Base-by-base conservation (phyloP, 106 monocot genomes). In the Triglochin maritima region DNA sequence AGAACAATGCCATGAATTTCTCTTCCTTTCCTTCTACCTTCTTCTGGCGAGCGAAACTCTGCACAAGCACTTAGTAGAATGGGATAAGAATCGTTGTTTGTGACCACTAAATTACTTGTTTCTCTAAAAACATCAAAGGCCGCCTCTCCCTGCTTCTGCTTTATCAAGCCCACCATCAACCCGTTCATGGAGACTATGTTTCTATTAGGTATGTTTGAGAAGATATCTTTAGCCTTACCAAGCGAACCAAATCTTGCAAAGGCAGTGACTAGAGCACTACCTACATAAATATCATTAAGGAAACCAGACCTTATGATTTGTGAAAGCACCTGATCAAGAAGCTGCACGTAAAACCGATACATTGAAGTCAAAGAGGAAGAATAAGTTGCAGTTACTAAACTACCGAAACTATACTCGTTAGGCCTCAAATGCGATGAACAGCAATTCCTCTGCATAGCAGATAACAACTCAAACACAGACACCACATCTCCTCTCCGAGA, bases 191-290 rank as follows among this genome's bases (percentile, higher is more conserved):
- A 77, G 52, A 89, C 79, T 10, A 80, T 66, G 76, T 89, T 94
- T 51, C 63, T 86, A 47, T 64, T 51, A 58, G 66, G 59, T 84
- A 94, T 77, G 46, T 78, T 56, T 4, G 62, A 5, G 17, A 82
- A 87, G 3, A 87, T 74, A 17, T 76, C 56, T 60, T 70, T 85
- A 7, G 86, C 89, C 63, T 47, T 74, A 46, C 79, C 69, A 46
- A 82, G 69, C 55, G 73, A 48, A 7, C 87, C 84, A n/a, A 74
- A 81, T 77, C 86, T 78, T 44, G 87, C 74, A 79, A 85, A 82
- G 45, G 94, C 86, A 68, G 84, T 94, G 49, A 94, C 94, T 54
- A 89, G 65, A 59, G 94, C 82, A 59, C 94, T 94, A n/a, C 89
- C 82, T 56, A 94, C 94, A 54, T 84, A 89, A 9, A 94, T 79